Evolutionary conservation across 2,329 filamentous ascomycete species (phyloP), one percentile per base, ranked within the genome.

Genomic region (Stemphylium vesicarium): DNA sequence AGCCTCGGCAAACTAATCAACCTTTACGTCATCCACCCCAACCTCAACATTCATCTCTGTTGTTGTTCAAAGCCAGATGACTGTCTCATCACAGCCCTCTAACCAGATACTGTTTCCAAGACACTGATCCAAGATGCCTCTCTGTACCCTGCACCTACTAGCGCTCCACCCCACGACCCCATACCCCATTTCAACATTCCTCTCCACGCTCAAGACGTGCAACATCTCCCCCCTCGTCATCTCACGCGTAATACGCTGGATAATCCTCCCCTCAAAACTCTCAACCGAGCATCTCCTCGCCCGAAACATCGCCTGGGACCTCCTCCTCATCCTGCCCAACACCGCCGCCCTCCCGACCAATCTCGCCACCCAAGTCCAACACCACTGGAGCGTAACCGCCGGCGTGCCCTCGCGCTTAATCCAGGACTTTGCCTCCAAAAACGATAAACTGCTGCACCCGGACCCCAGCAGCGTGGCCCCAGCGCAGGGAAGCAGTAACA

Each of bases 71-170:
- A 18, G 20, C 9, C 9, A 13, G 4, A 4, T 31, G 16, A 33
- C 44, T 26, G 12, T 37, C 35, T 24, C 22, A 7, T 24, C 22
- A 24, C 22, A 6, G 7, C 22, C 22, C 4, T 24, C 22, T 24
- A 24, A 41, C 39, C 24, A 22, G 11, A 75, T 4, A 24, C 22
- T 4, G 4, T 4, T 4, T 24, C 4, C 45, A 61, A 26, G n/a
- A 84, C 4, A 24, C 22, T 24, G 22, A 24, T 24, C 22, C 45
- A 61, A 26, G n/a, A 84, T 84, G 81, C 81, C 81, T 47, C 73
- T 82, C 57, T 80, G 77, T 59, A 79, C 79, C 2, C 62, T 83
- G 41, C 72, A 81, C 60, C 77, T 83, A 52, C 58, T 83, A 41
- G 71, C 77, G 24, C 75, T 84, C 3, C 54, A 71, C 55, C 57